phyloP scores from a whole-genome alignment of 768 basidiomycete genomes.

The Leccinum obscurum region DNA sequence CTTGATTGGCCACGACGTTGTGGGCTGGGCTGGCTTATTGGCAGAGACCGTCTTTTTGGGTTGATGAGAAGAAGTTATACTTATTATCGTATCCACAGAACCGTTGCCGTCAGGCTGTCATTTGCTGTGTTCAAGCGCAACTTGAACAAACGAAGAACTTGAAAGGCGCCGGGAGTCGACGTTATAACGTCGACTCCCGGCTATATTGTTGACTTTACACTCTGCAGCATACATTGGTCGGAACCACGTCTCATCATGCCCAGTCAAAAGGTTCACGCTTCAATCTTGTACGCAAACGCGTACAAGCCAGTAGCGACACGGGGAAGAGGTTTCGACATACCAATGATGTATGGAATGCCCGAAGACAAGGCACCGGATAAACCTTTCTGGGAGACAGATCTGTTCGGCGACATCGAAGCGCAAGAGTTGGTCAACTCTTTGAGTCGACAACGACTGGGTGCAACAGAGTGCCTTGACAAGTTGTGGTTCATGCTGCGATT shows the following conservation, averaged over 20 bases:
- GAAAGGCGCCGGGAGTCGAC: too few relatives aligned
- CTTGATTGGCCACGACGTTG: not conserved
- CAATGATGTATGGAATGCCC: not conserved
- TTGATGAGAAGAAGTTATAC: not conserved
- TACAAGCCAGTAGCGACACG: not conserved
- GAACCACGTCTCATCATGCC: constrained; percentile 15
- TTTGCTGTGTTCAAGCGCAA: not conserved
- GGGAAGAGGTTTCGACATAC: not conserved
- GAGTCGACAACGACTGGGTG: constrained; percentile 4
- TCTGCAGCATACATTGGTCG: constrained; percentile 4
- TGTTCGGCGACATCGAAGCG: constrained; percentile 12
- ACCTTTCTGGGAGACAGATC: constrained; percentile 12
- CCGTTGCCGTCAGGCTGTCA: not conserved
- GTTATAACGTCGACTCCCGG: not conserved
- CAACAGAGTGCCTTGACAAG: constrained; percentile 13
- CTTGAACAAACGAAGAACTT: not conserved
- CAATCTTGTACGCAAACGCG: not conserved
- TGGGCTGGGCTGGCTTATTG: not conserved
- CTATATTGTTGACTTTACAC: not conserved
- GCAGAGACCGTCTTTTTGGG: not conserved
- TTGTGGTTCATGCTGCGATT: constrained; percentile 16
- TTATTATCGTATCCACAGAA: not conserved
- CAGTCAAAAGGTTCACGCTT: not conserved
- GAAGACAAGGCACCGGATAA: not conserved
- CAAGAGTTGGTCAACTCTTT: constrained; percentile 5